Evolutionary conservation across 129 eudicot species (phyloP), one percentile per base, ranked within the genome.

Genomic region (Ambrosia trifida): DNA sequence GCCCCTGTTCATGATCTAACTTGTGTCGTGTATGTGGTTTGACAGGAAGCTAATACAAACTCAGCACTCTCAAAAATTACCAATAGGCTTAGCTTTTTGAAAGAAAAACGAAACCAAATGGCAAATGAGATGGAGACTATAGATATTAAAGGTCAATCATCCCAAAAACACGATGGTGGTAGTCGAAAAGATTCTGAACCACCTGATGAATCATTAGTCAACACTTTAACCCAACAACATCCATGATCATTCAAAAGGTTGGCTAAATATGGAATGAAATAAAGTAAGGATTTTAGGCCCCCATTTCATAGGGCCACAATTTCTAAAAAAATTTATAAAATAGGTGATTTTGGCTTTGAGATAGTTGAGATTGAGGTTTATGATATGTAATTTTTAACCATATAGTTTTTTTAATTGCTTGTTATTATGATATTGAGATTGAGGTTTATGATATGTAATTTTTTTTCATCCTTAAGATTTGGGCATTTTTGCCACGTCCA

Each of bases 51-150:
- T 66, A 80, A 69, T 68, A 78, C 95, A 45, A 77, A 82, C 72
- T 80, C 87, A 44, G 83, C 96, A n/a, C 72, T 90, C 54, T 83
- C 96, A 76, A 95, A 95, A 83, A 83, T 90, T 64, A 90, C 99
- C 28, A 87, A 77, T 74, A 76, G 96, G 36, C 99, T 95, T 78
- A 80, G 70, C 82, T 90, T 95, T 80, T 82, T 95, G 80, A 95
- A 95, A 79, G 96, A 95, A 72, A 78, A 81, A 31, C 90, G 93
- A 14, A 75, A 74, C 54, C 91, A 86, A 76, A 81, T 86, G 63
- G 68, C 90, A 70, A 81, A 65, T 51, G 96, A 90, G 87, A 75
- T 81, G 50, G 91, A 93, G 47, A 75, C 74, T 14, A 41, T 82
- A 40, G 95, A 92, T 51, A 89, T 79, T 50, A 64, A 85, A 35